Evolutionary conservation across 331 rosid genomes (phyloP), one percentile per base, ranked within the genome.

Genomic region (Arachis monticola): DNA sequence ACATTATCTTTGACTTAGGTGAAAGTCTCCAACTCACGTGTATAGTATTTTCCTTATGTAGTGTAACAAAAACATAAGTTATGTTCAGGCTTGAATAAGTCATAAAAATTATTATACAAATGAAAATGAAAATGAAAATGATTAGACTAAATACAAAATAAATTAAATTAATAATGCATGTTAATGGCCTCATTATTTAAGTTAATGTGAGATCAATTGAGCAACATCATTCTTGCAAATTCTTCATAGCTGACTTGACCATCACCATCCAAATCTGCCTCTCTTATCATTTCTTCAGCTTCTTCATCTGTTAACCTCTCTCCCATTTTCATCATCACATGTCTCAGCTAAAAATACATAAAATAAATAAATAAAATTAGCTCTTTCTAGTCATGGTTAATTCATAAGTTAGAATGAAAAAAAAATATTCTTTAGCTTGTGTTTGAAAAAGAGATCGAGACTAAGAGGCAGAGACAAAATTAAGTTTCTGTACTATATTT

Each of bases 171-270:
- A 38, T 3, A 38, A 38, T 38, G 5, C 5, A 38, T 38, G 41
- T 38, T 5, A 38, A 38, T 38, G 6, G 41, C 41, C 5, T 38
- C 41, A 38, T 38, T 38, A 38, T 38, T 38, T 38, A 8, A 45
- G 0, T 45, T 45, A 4, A 41, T 3, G 11, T 48, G 55, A 48
- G 55, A 51, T 51, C 57, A 51, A 11, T 51, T 51, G 0, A 52
- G 10, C 88, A 72, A 86, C 93, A 91, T 86, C 81, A 91, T 82
- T 64, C 79, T 93, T 48, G 75, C 93, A 71, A 93, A 93, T 77
- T 93, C 96, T n/a, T 93, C 98, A 3, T 86, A 91, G 80, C 93
- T 93, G 56, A 91, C 97, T 73, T 83, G 92, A 67, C 98, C 98
- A 78, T 93, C 98, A 2, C 98, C 96, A 38, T 93, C 98, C 87